phyloP scores from a whole-genome alignment of 352 stramenopile genomes.

The Phytophthora sp. region DNA sequence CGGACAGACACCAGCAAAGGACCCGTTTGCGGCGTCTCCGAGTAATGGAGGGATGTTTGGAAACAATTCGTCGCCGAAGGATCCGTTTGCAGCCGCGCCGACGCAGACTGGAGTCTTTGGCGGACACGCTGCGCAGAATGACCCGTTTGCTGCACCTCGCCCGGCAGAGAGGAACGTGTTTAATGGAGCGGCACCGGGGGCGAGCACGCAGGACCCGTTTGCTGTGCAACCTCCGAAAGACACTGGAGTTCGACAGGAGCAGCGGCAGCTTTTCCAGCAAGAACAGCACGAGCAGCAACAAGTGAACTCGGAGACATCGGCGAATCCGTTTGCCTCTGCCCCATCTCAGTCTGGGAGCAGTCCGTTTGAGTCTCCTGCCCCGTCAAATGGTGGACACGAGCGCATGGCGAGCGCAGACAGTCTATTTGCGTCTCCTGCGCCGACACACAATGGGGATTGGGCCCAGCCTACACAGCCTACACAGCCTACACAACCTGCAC shows the following conservation, averaged over 20 bases:
- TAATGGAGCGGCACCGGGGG: not conserved
- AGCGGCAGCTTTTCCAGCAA: slow-evolving; percentile 8
- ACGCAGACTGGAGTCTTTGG: slow-evolving; percentile 11
- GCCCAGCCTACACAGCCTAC: slow-evolving; percentile 2
- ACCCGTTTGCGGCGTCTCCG: not conserved
- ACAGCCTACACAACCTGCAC: slow-evolving; percentile 10
- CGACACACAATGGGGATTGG: slow-evolving; percentile 22
- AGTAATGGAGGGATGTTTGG: not conserved
- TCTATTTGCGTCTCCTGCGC: slow-evolving; percentile 31
- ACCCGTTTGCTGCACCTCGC: slow-evolving; percentile 5
- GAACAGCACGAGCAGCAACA: slow-evolving; percentile 6
- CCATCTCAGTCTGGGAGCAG: slow-evolving; percentile 13
- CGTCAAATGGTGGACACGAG: slow-evolving; percentile 12
- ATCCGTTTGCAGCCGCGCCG: slow-evolving; percentile 12
- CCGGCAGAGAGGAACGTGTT: slow-evolving; percentile 17
- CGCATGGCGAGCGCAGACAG: slow-evolving; percentile 30
- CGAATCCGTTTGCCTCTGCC: slow-evolving; percentile 18
- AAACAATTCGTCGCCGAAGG: not conserved
- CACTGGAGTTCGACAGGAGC: not conserved
- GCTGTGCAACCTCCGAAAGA: slow-evolving; percentile 9
- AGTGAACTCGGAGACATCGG: slow-evolving; percentile 1
- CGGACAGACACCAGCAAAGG: not conserved
- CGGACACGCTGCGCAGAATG: not conserved
- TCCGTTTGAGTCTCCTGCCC: slow-evolving; percentile 21
- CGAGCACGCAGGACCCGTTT: slow-evolving; percentile 21